Percentiles rank a stretch among this genome's conserved stretches.
Conservation (phyloP, 139 green algal genomes). For the Micromonas pusilla region DNA sequence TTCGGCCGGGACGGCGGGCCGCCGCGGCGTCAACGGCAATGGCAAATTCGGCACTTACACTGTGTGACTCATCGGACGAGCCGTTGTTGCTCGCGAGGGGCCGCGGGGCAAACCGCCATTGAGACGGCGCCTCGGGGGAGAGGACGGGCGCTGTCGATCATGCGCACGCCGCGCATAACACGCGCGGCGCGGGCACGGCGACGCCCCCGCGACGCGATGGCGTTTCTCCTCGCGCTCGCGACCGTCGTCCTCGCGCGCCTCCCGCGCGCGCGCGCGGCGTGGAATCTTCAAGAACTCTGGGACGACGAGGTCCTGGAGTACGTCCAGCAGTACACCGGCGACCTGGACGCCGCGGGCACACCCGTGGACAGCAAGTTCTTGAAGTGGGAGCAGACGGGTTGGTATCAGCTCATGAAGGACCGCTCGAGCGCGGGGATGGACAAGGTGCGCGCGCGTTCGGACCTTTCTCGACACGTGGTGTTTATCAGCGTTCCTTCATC, state of each 20-base stretch:
- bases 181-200: not conserved
- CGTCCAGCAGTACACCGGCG: not conserved
- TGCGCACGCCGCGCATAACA: too few relatives aligned
- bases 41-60: too few relatives aligned
- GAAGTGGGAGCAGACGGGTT: not conserved
- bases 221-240: not conserved
- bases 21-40: too few relatives aligned
- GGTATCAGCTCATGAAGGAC: not conserved
- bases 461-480: not conserved
- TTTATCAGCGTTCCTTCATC: not conserved
- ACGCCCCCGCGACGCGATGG: not conserved
- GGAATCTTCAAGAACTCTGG: slow-evolving; percentile 7
- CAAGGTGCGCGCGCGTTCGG: not conserved
- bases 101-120: too few relatives aligned
- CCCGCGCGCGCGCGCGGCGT: not conserved
- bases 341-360: not conserved
- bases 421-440: not conserved
- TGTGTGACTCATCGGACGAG: too few relatives aligned
- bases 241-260: not conserved
- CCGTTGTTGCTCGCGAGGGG: too few relatives aligned
- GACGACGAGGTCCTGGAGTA: not conserved
- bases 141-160: too few relatives aligned
- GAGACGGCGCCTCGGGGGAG: too few relatives aligned
- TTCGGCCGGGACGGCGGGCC: too few relatives aligned
- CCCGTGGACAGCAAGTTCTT: not conserved